A percentile compares a stretch with the other conserved stretches of the same genome.
These are phyloP conservation scores for Chimonanthus praecox DNA, from an alignment of 164 flowering plant species.

Conservation along the genomic window DNA sequence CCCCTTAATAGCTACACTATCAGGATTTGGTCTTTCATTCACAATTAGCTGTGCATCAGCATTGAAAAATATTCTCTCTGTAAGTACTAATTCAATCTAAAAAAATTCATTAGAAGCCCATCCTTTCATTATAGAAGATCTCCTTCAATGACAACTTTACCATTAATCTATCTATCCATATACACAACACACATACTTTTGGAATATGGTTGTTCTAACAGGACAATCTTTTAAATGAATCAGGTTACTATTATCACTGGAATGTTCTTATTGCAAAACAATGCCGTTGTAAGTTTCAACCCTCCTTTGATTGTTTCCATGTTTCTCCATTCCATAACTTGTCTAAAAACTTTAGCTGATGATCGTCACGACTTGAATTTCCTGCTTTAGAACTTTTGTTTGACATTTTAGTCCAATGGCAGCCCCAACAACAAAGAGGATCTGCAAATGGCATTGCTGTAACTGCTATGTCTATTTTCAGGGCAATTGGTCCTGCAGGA, in stretches of 20 bases:
- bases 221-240: background rate
- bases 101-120: too few species aligned
- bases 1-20: conserved; percentile 50
- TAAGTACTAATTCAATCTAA: conserved; percentile 27
- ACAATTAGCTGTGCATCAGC: conserved; percentile 50
- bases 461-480: conserved; percentile 50
- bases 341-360: background rate
- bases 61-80: conserved; percentile 54
- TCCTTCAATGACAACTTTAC: background rate
- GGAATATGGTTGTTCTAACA: background rate
- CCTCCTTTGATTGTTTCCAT: background rate
- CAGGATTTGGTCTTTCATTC: conserved; percentile 41
- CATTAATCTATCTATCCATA: background rate
- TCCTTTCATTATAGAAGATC: background rate
- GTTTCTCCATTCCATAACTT: too few species aligned
- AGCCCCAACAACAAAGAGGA: conserved; percentile 20
- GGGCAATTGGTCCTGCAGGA: conserved; percentile 53
- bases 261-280: conserved; percentile 48
- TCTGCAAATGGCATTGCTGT: conserved; percentile 27
- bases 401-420: background rate
- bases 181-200: background rate
- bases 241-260: conserved; percentile 57
- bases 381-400: background rate
- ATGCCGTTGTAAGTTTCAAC: conserved; percentile 48
- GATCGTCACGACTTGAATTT: background rate